Conservation (phyloP, 2,329 filamentous ascomycete genomes). For the Graphiopsis chlorocephala region DNA sequence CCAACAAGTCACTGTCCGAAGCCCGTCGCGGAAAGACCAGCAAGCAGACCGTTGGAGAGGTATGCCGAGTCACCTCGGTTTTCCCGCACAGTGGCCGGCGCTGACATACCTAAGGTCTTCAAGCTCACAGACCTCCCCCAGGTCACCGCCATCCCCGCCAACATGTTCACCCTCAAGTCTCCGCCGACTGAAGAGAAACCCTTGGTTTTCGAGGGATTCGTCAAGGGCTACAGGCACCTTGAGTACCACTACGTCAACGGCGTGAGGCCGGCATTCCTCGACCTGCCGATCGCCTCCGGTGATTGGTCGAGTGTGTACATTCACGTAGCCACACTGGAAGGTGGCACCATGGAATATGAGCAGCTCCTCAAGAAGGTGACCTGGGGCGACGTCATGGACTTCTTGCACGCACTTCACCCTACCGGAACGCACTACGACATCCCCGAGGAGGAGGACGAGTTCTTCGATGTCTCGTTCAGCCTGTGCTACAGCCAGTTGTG, state of each 20-base stretch:
- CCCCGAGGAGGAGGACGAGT: neutral
- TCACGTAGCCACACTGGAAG: neutral
- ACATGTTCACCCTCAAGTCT: neutral
- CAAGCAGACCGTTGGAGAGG: neutral
- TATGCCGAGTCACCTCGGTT: neutral
- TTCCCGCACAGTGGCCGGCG: neutral
- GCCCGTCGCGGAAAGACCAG: neutral
- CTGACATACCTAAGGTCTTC: neutral
- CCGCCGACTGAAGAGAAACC: neutral
- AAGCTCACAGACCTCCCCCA: no score
- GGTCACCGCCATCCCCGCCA: neutral
- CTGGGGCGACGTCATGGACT: neutral
- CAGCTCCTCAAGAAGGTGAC: neutral
- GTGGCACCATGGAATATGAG: rapidly evolving
- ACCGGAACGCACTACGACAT: neutral
- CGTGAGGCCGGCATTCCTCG: neutral
- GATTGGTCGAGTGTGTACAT: neutral
- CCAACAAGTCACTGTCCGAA: neutral
- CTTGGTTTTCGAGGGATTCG: neutral
- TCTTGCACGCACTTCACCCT: neutral
- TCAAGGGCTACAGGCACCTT: neutral
- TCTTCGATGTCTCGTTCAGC: neutral
- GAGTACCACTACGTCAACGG: neutral
- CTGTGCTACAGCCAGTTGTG: neutral
- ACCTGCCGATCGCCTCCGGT: neutral